phyloP scores from a whole-genome alignment of 192 early-diverging fungal species.

The Podila clonocystis region DNA sequence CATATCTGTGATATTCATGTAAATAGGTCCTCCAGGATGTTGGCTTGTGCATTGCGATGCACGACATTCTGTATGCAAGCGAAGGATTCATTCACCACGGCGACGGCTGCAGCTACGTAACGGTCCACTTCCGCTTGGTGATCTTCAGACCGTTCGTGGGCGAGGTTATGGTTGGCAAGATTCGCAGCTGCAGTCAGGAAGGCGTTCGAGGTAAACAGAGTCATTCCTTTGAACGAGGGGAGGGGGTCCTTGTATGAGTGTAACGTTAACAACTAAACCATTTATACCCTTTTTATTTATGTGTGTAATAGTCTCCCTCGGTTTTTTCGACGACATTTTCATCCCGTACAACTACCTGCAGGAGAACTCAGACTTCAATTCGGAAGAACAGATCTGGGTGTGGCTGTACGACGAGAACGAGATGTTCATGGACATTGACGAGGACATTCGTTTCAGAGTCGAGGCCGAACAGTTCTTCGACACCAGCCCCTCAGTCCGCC shows the following conservation, averaged over 20 bases:
- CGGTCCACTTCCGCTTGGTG: constrained; percentile 86
- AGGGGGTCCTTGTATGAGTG: neutral
- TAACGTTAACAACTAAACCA: neutral
- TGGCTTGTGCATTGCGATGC: constrained; percentile 88
- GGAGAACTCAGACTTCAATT: constrained; percentile 70
- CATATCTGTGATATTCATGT: neutral
- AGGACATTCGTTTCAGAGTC: constrained; percentile 81
- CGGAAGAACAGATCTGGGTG: constrained; percentile 82
- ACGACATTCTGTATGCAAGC: constrained; percentile 83
- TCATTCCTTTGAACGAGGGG: too few relatives aligned
- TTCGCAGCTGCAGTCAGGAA: constrained; percentile 72
- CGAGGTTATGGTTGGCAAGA: constrained; percentile 85
- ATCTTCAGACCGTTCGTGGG: constrained; percentile 93
- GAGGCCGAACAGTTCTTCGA: constrained; percentile 80
- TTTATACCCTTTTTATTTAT: neutral
- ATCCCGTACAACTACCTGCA: constrained; percentile 77
- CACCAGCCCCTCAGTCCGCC: constrained; percentile 66
- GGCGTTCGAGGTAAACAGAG: constrained; percentile 72
- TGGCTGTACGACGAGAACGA: constrained; percentile 84
- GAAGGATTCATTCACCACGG: constrained; percentile 89
- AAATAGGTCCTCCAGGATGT: constrained; percentile 83
- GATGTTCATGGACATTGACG: constrained; percentile 85
- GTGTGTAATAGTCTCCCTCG: constrained; percentile 70
- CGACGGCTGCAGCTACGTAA: constrained; percentile 82
- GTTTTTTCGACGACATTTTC: constrained; percentile 93